A percentile compares a stretch with the other conserved stretches of the same genome.
Evolutionary conservation across 2,329 filamentous ascomycete species (phyloP).

Genomic region (Herpotrichia juniperi): DNA sequence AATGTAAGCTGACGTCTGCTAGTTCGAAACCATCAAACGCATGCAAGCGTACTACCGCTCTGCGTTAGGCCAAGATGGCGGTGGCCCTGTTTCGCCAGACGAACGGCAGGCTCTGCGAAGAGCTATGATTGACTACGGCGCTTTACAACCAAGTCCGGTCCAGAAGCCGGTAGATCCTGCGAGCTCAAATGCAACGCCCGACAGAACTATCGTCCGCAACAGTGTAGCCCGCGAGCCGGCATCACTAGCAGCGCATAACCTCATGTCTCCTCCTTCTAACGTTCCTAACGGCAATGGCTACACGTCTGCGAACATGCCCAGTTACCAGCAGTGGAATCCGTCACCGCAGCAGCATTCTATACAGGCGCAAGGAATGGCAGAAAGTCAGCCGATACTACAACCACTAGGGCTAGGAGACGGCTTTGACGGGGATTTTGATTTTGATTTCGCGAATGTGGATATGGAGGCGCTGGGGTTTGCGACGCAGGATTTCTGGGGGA

Average conservation of each 20-base stretch:
- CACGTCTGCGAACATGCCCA: too few species aligned
- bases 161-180: constrained; percentile 35
- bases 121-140: constrained; percentile 50
- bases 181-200: constrained; percentile 14
- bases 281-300: too few species aligned
- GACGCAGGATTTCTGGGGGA: constrained; percentile 48
- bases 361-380: too few species aligned
- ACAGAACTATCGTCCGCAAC: constrained; percentile 17
- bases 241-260: constrained; percentile 3
- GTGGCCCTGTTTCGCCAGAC: constrained; percentile 41
- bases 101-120: constrained; percentile 44
- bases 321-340: too few species aligned
- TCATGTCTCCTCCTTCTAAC: neutral
- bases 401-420: constrained; percentile 37
- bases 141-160: constrained; percentile 46
- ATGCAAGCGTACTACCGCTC: constrained; percentile 50
- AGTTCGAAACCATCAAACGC: constrained; percentile 51
- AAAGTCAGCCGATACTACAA: too few species aligned
- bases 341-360: too few species aligned
- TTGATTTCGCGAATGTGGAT: constrained; percentile 42
- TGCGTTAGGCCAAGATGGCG: constrained; percentile 39
- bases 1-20: constrained; percentile 2
- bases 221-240: constrained; percentile 18
- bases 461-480: constrained; percentile 46
- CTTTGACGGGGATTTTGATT: constrained; percentile 40